Evolutionary conservation across 2,329 filamentous ascomycete genomes (phyloP).

Genomic region (Ilyonectria sp.): DNA sequence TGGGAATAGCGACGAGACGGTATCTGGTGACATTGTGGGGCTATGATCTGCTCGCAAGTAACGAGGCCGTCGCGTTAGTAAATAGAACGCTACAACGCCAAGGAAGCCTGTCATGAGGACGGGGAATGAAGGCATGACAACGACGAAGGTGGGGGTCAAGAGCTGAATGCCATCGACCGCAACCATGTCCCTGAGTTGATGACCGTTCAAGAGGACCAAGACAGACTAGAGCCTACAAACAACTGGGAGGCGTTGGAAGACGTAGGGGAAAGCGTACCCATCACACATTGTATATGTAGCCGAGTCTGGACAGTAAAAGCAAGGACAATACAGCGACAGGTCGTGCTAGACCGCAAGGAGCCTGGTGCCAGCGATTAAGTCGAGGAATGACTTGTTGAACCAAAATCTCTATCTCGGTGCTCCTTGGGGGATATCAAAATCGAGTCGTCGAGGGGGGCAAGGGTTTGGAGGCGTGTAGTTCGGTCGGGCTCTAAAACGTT

Average conservation of each 20-base stretch:
- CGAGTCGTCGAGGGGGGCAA: slow-evolving; percentile 25
- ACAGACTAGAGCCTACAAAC: slow-evolving; percentile 33
- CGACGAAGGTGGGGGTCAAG: slow-evolving; percentile 24
- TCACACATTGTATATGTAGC: slow-evolving; percentile 55
- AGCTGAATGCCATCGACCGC: slow-evolving; percentile 6
- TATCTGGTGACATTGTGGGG: slow-evolving; percentile 78
- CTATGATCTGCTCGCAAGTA: slow-evolving; percentile 57
- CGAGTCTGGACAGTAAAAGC: slow-evolving; percentile 39
- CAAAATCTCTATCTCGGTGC: slow-evolving; percentile 26
- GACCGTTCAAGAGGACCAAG: slow-evolving; percentile 14
- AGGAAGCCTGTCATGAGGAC: slow-evolving; percentile 34
- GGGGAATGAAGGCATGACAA: slow-evolving; percentile 31
- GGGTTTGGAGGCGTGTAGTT: slow-evolving; percentile 39
- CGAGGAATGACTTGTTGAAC: slow-evolving; percentile 29
- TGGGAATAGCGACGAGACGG: slow-evolving; percentile 84
- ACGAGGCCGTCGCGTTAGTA: slow-evolving; percentile 48
- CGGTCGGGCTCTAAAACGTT: slow-evolving; percentile 48
- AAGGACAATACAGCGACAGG: slow-evolving; percentile 38
- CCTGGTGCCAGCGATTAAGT: slow-evolving; percentile 29
- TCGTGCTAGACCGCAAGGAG: slow-evolving; percentile 29
- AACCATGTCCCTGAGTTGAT: slow-evolving; percentile 21
- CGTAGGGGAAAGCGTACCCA: slow-evolving; percentile 57
- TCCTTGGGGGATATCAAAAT: slow-evolving; percentile 31
- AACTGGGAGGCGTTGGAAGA: slow-evolving; percentile 50
- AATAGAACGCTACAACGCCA: slow-evolving; percentile 39